Conservation (phyloP, 805 yeast species). For the Saccharomycopsis schoenii region DNA sequence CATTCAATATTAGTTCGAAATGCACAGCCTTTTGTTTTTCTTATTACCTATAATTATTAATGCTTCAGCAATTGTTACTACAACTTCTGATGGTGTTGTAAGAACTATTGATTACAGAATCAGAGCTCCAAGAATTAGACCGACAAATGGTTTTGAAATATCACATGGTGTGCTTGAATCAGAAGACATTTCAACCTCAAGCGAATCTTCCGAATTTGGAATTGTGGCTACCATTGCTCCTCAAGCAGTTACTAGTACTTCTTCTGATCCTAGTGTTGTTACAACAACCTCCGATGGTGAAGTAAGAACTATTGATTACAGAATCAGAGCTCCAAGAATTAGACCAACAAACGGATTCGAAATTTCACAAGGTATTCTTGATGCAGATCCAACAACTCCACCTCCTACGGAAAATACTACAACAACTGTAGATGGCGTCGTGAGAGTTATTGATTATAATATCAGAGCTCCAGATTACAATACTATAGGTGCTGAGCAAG, state of each 20-base stretch:
- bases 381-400: not conserved
- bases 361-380: not conserved
- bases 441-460: not conserved
- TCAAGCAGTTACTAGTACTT: not conserved
- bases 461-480: not conserved
- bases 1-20: not conserved
- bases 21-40: not conserved
- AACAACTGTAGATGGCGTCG: not conserved
- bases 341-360: not conserved
- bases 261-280: not conserved
- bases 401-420: not conserved
- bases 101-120: conserved; percentile 7
- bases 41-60: not conserved
- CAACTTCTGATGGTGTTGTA: not conserved
- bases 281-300: conserved; percentile 1
- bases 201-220: not conserved
- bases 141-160: not conserved
- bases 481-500: not conserved
- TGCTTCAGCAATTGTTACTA: not conserved
- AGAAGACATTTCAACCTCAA: not conserved
- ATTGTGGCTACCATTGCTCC: not conserved
- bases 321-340: conserved; percentile 9
- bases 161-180: not conserved
- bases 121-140: conserved; percentile 8
- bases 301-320: conserved; percentile 1